A percentile compares a stretch with the other conserved stretches of the same genome.
Evolutionary conservation across 768 basidiomycete genomes (phyloP).

Genomic region (Tulasnella sp.): DNA sequence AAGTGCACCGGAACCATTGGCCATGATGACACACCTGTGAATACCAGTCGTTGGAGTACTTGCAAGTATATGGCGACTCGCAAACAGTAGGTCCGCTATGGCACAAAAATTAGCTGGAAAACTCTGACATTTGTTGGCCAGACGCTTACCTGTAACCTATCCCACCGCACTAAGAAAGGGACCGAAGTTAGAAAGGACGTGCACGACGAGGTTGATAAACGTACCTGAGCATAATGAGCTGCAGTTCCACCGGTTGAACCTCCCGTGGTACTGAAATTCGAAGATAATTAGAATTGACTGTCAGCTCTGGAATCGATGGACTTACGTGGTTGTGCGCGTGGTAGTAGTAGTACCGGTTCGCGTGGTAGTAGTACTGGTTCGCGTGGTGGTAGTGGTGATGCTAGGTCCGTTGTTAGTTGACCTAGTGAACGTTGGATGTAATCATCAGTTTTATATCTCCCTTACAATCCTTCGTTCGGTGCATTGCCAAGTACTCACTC

Average conservation of each 20-base stretch:
- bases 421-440: background rate
- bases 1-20: background rate
- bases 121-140: background rate
- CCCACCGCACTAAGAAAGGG: background rate
- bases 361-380: background rate
- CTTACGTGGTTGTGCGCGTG: background rate
- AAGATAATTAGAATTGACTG: background rate
- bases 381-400: background rate
- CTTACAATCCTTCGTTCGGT: background rate
- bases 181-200: background rate
- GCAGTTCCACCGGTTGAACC: background rate
- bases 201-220: background rate
- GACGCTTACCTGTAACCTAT: background rate
- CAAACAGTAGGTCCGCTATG: constrained; percentile 34
- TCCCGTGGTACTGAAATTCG: background rate
- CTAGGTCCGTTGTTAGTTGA: background rate
- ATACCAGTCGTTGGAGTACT: constrained; percentile 23
- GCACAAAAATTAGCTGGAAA: background rate
- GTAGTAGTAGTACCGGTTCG: background rate
- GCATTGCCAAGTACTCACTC: constrained; percentile 13
- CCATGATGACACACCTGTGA: background rate
- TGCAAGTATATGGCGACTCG: constrained; percentile 31
- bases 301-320: background rate
- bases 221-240: background rate
- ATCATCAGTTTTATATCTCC: background rate